These are phyloP conservation scores for Panicum miliaceum DNA, from an alignment of 176 grass and related monocot species.

Conservation along the genomic window DNA sequence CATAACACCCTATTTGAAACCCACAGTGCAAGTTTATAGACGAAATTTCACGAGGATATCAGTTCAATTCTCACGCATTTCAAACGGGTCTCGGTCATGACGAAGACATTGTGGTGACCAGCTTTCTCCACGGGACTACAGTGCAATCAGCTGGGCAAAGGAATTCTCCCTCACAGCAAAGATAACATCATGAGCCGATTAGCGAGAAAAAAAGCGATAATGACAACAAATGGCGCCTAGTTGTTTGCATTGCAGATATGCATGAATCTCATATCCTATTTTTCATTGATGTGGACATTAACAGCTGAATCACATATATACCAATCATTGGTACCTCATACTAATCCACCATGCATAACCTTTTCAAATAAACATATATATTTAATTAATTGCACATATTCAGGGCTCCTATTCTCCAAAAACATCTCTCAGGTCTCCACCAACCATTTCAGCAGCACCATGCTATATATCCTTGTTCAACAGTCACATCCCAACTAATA, in stretches of 20 bases:
- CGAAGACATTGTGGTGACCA: not conserved
- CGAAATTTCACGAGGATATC: not conserved
- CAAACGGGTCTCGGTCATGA: not conserved
- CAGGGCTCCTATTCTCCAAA: not conserved
- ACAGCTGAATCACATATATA: slow-evolving; percentile 21
- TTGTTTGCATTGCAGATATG: no score
- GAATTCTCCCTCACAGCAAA: not conserved
- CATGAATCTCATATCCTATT: not conserved
- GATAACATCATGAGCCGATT: not conserved
- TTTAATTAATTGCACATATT: not conserved
- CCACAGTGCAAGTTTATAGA: no score
- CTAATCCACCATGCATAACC: not conserved
- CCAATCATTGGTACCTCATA: slow-evolving; percentile 33
- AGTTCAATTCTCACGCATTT: not conserved
- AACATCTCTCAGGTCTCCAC: not conserved
- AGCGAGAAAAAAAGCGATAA: not conserved
- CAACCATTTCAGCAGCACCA: not conserved
- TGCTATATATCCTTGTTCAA: not conserved
- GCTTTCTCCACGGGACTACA: not conserved
- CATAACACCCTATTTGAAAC: no score
- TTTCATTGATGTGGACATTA: slow-evolving; percentile 20
- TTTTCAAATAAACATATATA: not conserved
- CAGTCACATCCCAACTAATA: slow-evolving; percentile 6
- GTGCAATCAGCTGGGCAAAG: no score
- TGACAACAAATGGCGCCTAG: not conserved